Evolutionary conservation across 495 filamentous ascomycete species (phyloP), one percentile per base, ranked within the genome.

Genomic region (Penicillium roqueforti): DNA sequence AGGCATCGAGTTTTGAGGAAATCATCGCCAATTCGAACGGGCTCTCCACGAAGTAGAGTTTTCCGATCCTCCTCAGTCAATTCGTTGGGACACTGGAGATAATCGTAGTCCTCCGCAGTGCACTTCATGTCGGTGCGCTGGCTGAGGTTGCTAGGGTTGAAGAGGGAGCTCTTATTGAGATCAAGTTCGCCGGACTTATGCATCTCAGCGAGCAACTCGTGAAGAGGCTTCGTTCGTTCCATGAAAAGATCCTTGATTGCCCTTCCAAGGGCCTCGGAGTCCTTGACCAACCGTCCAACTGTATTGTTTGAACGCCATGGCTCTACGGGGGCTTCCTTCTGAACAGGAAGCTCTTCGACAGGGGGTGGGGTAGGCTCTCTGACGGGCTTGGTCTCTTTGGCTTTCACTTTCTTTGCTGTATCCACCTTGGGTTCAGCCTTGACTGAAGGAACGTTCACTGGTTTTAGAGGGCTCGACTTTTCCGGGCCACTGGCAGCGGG

Each of bases 111-210:
- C 25, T 76, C 70, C 8, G 71, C 41, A 20, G 63, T 71, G 59
- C 69, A 74, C 43, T 73, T 77, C 75, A 81, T 74, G 28, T 82
- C 77, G 20, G 68, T 70, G 18, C 79, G 78, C 54, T 76, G 74
- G 50, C 67, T 74, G 50, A 83, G 56, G 51, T 76, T 71, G 37
- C 76, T 56, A 10, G 79, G 79, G 45, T 82, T 82, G 65, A 83
- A 83, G 53, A 85, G 67, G 16, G 81, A 75, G 26, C 78, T 74
- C 10, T 65, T 68, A 18, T 75, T 74, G 23, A 79, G 70, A 46
- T 80, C 71, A 19, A 83, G 57, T 11, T 70, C 63, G 13, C 74
- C 72, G 10, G 74, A 69, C 48, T 65, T 74, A 63, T 81, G 80
- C 32, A 83, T 74, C 26, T 74, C 69, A 18, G 75, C 70, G 37